phyloP scores from a whole-genome alignment of 1,284 basidiomycete genomes.

The Microbotryum scabiosae region DNA sequence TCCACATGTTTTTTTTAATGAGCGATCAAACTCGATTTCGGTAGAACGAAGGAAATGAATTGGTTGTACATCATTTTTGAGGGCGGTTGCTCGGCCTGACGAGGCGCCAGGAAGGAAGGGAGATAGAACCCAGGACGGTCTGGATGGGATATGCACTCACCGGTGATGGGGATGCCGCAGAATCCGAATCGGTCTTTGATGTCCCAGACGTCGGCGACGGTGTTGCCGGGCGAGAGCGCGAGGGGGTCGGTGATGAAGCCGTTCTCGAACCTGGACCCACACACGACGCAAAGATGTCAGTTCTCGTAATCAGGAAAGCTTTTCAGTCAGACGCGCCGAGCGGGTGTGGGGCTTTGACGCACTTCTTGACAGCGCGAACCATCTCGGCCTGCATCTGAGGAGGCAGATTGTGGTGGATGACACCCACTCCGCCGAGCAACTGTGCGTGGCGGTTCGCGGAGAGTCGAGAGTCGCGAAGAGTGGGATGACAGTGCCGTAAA shows the following conservation, averaged over 20 bases:
- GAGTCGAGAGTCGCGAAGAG: background rate
- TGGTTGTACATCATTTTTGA: slow-evolving; percentile 28
- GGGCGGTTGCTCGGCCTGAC: background rate
- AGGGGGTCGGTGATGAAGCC: slow-evolving; percentile 96
- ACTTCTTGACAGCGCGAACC: slow-evolving; percentile 93
- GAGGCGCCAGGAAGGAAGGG: background rate
- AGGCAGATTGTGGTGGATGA: slow-evolving; percentile 96
- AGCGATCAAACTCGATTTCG: slow-evolving; percentile 34
- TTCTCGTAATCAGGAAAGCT: background rate
- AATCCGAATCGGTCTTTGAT: slow-evolving; percentile 90
- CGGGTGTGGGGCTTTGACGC: slow-evolving; percentile 6
- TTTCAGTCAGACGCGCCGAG: background rate
- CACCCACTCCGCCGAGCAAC: slow-evolving; percentile 93
- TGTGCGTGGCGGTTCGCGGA: slow-evolving; percentile 38
- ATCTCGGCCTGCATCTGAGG: slow-evolving; percentile 84
- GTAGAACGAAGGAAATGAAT: slow-evolving; percentile 37
- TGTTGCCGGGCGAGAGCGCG: slow-evolving; percentile 66
- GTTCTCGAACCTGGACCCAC: slow-evolving; percentile 65
- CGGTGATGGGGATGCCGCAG: slow-evolving; percentile 95
- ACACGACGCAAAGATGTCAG: background rate
- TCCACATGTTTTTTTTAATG: slow-evolving; percentile 33
- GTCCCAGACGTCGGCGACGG: slow-evolving; percentile 82
- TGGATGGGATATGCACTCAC: slow-evolving; percentile 46
- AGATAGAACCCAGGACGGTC: slow-evolving; percentile 40
- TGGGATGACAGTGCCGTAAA: background rate